These are phyloP conservation scores for Eucalyptus victrix DNA, from an alignment of 345 rosid genomes.

Conservation along the genomic window DNA sequence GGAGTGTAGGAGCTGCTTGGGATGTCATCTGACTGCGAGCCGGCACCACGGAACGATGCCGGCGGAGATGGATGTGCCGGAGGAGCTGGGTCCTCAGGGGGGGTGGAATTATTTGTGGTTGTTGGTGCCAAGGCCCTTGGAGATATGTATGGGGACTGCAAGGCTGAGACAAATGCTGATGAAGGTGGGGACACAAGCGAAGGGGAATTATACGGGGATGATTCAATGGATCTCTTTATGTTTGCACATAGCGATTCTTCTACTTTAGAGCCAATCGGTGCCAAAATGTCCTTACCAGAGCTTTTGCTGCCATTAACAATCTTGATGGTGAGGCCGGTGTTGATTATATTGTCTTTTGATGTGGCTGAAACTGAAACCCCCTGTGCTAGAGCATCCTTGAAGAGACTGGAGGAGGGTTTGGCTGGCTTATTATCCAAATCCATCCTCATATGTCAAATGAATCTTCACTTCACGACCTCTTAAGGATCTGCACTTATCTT, in stretches of 20 bases:
- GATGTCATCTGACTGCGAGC: constrained; percentile 34
- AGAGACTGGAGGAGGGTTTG: not conserved
- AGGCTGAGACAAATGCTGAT: constrained; percentile 88
- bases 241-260: constrained; percentile 25
- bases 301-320: constrained; percentile 26
- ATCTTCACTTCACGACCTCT: not conserved
- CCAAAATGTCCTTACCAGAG: constrained; percentile 7
- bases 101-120: not conserved
- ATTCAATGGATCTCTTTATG: constrained; percentile 7
- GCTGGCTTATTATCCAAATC: not conserved
- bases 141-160: constrained; percentile 90
- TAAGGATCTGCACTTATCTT: not conserved
- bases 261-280: not conserved
- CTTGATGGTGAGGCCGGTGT: constrained; percentile 48
- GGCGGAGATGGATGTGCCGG: constrained; percentile 17
- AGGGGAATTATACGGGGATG: constrained; percentile 67
- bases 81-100: not conserved
- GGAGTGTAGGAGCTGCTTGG: constrained; percentile 94
- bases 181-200: constrained; percentile 83
- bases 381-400: not conserved
- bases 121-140: constrained; percentile 54
- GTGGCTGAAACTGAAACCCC: not conserved
- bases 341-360: not conserved
- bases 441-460: not conserved
- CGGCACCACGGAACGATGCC: constrained; percentile 16